Evolutionary conservation across 2,329 filamentous ascomycete genomes (phyloP), one percentile per base, ranked within the genome.

Genomic region (Beauveria caledonica): DNA sequence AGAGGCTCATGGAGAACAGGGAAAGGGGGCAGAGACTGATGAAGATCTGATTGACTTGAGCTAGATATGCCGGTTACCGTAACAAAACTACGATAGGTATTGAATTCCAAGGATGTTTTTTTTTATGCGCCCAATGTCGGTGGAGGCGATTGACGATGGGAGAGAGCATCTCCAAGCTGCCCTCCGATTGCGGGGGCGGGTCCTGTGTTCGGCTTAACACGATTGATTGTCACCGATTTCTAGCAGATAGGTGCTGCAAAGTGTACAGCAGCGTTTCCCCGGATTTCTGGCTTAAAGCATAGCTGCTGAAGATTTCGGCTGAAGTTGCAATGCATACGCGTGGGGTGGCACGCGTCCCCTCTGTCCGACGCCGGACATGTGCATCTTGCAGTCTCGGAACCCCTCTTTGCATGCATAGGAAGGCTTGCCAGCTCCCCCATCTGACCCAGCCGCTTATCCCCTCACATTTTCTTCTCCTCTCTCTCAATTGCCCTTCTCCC

Each of bases 171-270:
- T 42, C 5, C 3, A 21, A 25, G 39, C 33, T 8, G 36, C 23
- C 23, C 53, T 46, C 53, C 53, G 53, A 56, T 56, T 46, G 53
- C 40, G 53, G 53, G 52, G 53, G 53, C 40, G 42, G 53, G 53
- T 46, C 53, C 25, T 3, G 27, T 13, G 21, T 15, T 23, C 3
- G 13, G 36, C 33, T 33, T 10, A 23, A 17, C 50, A 19, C n/a
- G 17, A 21, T 27, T 11, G 1, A 3, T 7, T 21, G 15, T 13
- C 33, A 23, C 23, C 9, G 21, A 9, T 10, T 40, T 4, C 21
- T 42, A 11, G 27, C 48, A 6, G 25, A 46, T 19, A 19, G 33
- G 33, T 13, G 29, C 11, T 33, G 29, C 29, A 33, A 15, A 36
- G 11, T 36, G 11, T 15, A 36, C 11, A 36, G 33, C 33, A 36